Evolutionary conservation across 768 basidiomycete genomes (phyloP).

Genomic region (Lentinula aciculospora): DNA sequence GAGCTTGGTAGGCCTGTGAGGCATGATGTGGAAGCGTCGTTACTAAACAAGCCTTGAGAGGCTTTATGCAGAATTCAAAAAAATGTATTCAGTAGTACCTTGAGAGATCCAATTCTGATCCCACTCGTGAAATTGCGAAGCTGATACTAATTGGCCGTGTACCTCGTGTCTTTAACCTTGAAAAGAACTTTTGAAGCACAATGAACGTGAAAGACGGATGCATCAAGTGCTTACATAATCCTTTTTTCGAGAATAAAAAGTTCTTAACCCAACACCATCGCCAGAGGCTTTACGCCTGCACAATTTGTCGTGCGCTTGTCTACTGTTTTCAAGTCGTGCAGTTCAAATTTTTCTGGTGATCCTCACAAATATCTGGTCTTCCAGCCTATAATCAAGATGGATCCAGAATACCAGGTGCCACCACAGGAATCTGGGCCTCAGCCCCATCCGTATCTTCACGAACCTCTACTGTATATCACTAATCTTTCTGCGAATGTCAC

Average conservation of each 20-base stretch:
- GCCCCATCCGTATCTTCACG: constrained; percentile 80
- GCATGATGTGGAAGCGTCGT: background rate
- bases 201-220: background rate
- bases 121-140: too few species aligned
- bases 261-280: background rate
- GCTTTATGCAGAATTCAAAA: too few species aligned
- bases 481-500: constrained; percentile 67
- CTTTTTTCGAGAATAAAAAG: background rate
- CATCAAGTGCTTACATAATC: background rate
- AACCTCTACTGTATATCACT: constrained; percentile 77
- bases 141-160: too few species aligned
- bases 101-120: too few species aligned
- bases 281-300: background rate
- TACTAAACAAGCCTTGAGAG: background rate
- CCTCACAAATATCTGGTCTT: background rate
- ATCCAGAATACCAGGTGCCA: constrained; percentile 33
- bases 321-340: background rate
- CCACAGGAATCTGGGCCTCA: constrained; percentile 31
- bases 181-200: background rate
- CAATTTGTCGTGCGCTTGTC: background rate
- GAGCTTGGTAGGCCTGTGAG: background rate
- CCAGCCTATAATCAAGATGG: constrained; percentile 31
- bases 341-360: background rate
- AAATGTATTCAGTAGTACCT: too few species aligned
- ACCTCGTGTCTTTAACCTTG: too few species aligned